Percentiles rank a stretch among this genome's conserved stretches.
These are phyloP conservation scores for Castanea sativa DNA, from an alignment of 306 rosid genomes.

Conservation along the genomic window DNA sequence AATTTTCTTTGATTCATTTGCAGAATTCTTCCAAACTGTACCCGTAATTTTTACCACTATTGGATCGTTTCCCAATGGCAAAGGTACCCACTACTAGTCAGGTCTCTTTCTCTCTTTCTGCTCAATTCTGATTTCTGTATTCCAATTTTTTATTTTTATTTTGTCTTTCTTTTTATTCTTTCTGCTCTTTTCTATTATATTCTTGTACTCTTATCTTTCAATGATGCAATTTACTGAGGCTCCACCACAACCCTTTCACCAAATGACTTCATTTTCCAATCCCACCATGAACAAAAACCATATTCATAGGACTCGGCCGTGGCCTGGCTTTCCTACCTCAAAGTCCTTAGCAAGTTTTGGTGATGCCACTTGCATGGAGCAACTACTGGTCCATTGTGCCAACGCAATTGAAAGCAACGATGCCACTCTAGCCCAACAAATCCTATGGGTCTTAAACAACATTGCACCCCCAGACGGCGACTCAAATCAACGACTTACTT, in stretches of 20 bases:
- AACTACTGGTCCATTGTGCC: slow-evolving; percentile 81
- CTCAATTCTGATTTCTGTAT: slow-evolving; percentile 17
- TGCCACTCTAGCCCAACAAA: slow-evolving; percentile 81
- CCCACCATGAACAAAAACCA: slow-evolving; percentile 65
- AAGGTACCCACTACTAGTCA: slow-evolving; percentile 47
- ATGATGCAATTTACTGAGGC: slow-evolving; percentile 74
- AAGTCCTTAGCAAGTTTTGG: slow-evolving; percentile 55
- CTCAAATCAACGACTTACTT: slow-evolving; percentile 78
- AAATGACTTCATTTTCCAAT: slow-evolving; percentile 37
- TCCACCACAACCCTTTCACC: slow-evolving; percentile 42
- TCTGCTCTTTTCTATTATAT: background rate
- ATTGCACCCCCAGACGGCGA: slow-evolving; percentile 87
- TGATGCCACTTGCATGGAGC: slow-evolving; percentile 90
- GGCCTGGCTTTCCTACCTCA: slow-evolving; percentile 77
- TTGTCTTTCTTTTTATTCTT: background rate
- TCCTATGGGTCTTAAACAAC: slow-evolving; percentile 93
- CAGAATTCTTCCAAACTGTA: slow-evolving; percentile 24
- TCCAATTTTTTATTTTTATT: background rate
- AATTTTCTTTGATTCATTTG: slow-evolving; percentile 28
- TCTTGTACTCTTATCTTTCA: slow-evolving; percentile 1
- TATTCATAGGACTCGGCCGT: slow-evolving; percentile 45
- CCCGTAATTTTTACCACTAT: slow-evolving; percentile 4
- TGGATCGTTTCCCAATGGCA: slow-evolving; percentile 43
- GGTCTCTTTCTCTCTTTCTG: slow-evolving; percentile 53
- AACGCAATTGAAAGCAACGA: slow-evolving; percentile 83